phyloP scores from a whole-genome alignment of 2,329 filamentous ascomycete species.

The Chlorencoelia australis region DNA sequence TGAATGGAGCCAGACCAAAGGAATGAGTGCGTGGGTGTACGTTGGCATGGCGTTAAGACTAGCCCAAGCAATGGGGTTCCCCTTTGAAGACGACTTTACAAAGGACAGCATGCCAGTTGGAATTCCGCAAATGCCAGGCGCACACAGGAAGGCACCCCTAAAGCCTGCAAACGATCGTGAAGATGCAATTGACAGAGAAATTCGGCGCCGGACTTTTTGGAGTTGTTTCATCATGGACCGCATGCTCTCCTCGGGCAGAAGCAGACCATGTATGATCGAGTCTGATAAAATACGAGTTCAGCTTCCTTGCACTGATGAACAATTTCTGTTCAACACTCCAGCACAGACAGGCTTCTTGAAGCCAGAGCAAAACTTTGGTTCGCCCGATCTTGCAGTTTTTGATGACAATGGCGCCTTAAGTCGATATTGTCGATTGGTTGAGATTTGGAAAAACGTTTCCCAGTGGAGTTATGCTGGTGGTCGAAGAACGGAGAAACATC shows the following conservation, averaged over 20 bases:
- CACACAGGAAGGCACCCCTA: conserved; percentile 11
- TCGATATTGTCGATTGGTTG: conserved; percentile 45
- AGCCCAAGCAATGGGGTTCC: conserved; percentile 50
- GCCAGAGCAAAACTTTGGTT: conserved; percentile 32
- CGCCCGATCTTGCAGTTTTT: conserved; percentile 22
- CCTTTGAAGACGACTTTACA: conserved; percentile 40
- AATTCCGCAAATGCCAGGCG: conserved; percentile 25
- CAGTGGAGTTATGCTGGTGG: conserved; percentile 43
- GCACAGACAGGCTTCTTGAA: conserved; percentile 42
- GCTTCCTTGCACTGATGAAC: conserved; percentile 56
- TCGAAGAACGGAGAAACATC: conserved; percentile 37
- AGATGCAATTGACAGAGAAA: conserved; percentile 49
- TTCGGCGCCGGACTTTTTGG: conserved; percentile 60
- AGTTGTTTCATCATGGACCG: conserved; percentile 66
- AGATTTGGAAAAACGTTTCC: conserved; percentile 50
- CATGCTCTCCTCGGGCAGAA: conserved; percentile 54
- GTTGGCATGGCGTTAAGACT: conserved; percentile 49
- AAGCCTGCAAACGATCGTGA: conserved; percentile 17
- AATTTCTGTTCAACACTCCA: conserved; percentile 52
- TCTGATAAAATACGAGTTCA: conserved; percentile 52
- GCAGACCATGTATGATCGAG: conserved; percentile 48
- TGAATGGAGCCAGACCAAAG: conserved; percentile 58
- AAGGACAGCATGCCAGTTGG: conserved; percentile 16
- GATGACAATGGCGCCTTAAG: conserved; percentile 30
- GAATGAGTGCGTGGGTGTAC: conserved; percentile 54